Percentiles rank a stretch among this genome's conserved stretches.
Conservation (phyloP, 106 monocot genomes). For the Chionographis japonica region DNA sequence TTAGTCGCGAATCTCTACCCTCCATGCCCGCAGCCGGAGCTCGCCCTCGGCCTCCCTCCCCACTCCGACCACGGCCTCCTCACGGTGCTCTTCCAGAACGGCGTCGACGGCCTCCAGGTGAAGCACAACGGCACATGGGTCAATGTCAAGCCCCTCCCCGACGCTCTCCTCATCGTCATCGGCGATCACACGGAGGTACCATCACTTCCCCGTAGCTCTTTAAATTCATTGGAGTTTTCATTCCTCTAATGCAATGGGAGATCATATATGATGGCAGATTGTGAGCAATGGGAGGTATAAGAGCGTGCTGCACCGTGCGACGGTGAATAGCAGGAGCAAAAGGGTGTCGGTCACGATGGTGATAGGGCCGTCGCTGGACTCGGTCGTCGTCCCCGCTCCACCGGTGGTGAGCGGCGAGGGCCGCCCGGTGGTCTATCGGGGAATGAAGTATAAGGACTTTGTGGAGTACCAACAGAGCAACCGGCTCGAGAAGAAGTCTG, state of each 20-base stretch:
- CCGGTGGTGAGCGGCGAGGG: conserved; percentile 18
- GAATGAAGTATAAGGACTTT: conserved; percentile 49
- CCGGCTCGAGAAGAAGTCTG: conserved; percentile 43
- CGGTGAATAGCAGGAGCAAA: conserved; percentile 21
- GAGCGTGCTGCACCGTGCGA: conserved; percentile 58
- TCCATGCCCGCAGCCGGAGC: conserved; percentile 45
- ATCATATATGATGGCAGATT: too few relatives aligned
- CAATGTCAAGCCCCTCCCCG: conserved; percentile 29
- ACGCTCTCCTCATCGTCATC: conserved; percentile 49
- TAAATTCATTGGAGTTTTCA: too few relatives aligned
- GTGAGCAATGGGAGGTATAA: conserved; percentile 69
- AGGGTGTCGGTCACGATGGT: conserved; percentile 45
- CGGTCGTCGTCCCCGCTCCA: conserved; percentile 19
- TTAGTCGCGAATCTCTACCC: conserved; percentile 45
- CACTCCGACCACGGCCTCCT: conserved; percentile 77
- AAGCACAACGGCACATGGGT: conserved; percentile 51
- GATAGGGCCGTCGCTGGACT: conserved; percentile 38
- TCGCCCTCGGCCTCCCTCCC: conserved; percentile 37
- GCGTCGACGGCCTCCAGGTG: conserved; percentile 58
- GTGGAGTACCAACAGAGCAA: conserved; percentile 51
- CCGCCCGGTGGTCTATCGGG: conserved; percentile 15
- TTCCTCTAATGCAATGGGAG: too few relatives aligned
- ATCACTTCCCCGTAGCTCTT: too few relatives aligned
- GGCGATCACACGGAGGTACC: conserved; percentile 78
- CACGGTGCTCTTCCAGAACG: conserved; percentile 59